These are phyloP conservation scores for Trapa incisa DNA, from an alignment of 345 rosid species.

Conservation along the genomic window DNA sequence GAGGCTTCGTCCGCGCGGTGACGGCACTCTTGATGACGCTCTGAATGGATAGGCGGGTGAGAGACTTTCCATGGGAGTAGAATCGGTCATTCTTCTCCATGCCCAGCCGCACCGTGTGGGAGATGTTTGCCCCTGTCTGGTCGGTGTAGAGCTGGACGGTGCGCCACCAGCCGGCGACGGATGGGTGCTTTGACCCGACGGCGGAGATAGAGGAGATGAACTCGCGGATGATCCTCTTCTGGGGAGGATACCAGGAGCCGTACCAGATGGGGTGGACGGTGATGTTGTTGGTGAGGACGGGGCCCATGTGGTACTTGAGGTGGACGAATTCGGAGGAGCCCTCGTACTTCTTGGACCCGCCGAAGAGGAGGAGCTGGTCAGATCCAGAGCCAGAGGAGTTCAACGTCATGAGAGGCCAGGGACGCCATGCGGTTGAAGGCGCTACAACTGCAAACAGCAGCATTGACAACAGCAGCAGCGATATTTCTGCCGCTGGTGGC, in stretches of 20 bases:
- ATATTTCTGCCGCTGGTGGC: slow-evolving; percentile 30
- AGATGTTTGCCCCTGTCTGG: slow-evolving; percentile 69
- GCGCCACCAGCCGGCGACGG: slow-evolving; percentile 89
- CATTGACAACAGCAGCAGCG: slow-evolving; percentile 16
- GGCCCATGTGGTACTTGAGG: slow-evolving; percentile 92
- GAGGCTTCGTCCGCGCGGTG: slow-evolving; percentile 46
- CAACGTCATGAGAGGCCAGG: slow-evolving; percentile 41
- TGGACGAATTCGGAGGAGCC: slow-evolving; percentile 89
- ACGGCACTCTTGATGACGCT: slow-evolving; percentile 78
- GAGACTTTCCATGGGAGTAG: slow-evolving; percentile 75
- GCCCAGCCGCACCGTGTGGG: slow-evolving; percentile 48
- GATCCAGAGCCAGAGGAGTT: slow-evolving; percentile 31
- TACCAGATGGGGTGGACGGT: slow-evolving; percentile 91
- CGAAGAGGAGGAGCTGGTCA: slow-evolving; percentile 18
- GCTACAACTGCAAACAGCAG: slow-evolving; percentile 4
- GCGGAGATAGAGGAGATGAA: slow-evolving; percentile 74
- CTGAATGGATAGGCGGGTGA: slow-evolving; percentile 72
- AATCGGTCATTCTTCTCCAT: slow-evolving; percentile 80
- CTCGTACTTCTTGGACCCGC: slow-evolving; percentile 65
- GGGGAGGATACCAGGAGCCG: slow-evolving; percentile 66
- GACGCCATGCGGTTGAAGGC: slow-evolving; percentile 49
- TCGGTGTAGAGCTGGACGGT: slow-evolving; percentile 92
- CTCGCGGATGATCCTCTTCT: slow-evolving; percentile 83
- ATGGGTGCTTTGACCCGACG: slow-evolving; percentile 37
- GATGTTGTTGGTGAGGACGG: slow-evolving; percentile 71